phyloP scores from a whole-genome alignment of 768 basidiomycete genomes.

The Asterophora parasitica region DNA sequence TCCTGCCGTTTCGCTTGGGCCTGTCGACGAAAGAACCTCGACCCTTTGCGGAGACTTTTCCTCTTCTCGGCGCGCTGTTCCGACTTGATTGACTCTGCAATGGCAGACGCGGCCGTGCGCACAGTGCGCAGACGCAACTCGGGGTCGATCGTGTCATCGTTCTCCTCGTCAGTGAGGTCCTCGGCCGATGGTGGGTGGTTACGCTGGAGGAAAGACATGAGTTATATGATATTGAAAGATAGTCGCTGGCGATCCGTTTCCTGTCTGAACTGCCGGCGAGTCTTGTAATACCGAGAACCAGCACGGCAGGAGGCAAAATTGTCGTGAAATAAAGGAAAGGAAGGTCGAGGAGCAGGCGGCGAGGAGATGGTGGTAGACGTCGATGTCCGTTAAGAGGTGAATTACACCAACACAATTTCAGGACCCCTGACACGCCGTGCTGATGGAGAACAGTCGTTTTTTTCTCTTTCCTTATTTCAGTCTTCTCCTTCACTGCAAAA shows the following conservation, averaged over 20 bases:
- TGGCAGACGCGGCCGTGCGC: constrained; percentile 87
- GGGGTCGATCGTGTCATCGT: constrained; percentile 72
- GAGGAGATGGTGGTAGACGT: neutral
- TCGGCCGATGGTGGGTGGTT: constrained; percentile 31
- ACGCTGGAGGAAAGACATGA: constrained; percentile 37
- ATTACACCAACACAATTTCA: neutral
- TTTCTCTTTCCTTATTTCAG: neutral
- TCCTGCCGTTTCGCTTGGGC: constrained; percentile 43
- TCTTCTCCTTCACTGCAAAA: neutral
- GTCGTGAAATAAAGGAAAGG: constrained; percentile 13
- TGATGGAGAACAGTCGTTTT: neutral
- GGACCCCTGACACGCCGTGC: constrained; percentile 2
- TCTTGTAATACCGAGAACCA: constrained; percentile 20
- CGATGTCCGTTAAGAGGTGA: neutral
- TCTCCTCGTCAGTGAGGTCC: constrained; percentile 52
- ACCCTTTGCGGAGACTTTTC: constrained; percentile 45
- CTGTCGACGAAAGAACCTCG: constrained; percentile 53
- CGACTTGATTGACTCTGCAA: constrained; percentile 79
- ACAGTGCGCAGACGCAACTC: constrained; percentile 85
- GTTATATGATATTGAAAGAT: constrained; percentile 5
- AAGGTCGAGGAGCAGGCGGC: neutral
- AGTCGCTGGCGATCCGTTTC: constrained; percentile 10
- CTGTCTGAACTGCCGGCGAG: constrained; percentile 5
- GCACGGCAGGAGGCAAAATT: constrained; percentile 15
- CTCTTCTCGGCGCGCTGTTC: constrained; percentile 67